Conservation (phyloP, 139 green algal genomes). For the Limnomonas spitsbergensis region DNA sequence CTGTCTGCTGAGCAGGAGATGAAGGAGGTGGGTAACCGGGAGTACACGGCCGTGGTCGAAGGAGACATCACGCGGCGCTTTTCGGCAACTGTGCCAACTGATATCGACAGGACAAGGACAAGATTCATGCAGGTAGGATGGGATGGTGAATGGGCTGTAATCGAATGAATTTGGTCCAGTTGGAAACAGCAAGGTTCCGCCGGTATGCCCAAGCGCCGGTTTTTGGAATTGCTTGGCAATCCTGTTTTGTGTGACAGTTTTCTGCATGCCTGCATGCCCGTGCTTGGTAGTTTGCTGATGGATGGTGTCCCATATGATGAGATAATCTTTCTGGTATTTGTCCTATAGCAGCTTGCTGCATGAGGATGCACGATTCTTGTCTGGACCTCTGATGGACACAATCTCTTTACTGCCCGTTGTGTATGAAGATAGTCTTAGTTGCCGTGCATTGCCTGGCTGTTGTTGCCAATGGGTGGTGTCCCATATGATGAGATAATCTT, state of each 20-base stretch:
- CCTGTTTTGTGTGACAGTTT: neutral
- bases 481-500: conserved; percentile 2
- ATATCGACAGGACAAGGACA: conserved; percentile 57
- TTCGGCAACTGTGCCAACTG: conserved; percentile 27
- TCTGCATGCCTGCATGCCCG: neutral
- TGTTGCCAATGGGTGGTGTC: neutral
- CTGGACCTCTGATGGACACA: neutral
- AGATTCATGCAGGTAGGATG: conserved; percentile 58
- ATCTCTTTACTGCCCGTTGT: neutral
- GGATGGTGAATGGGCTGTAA: neutral
- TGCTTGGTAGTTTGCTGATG: neutral
- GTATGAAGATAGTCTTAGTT: neutral
- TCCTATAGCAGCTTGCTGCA: neutral
- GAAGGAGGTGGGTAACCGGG: conserved; percentile 44
- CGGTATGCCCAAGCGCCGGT: too few relatives aligned
- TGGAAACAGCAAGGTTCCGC: too few relatives aligned
- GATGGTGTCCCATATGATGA: neutral
- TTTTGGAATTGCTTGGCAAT: too few relatives aligned
- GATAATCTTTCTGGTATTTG: conserved; percentile 1
- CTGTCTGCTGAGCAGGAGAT: too few relatives aligned
- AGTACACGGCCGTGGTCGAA: conserved; percentile 61
- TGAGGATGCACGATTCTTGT: neutral
- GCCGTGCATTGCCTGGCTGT: neutral
- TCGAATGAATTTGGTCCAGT: too few relatives aligned
- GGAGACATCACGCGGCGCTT: conserved; percentile 53